Evolutionary conservation across 2,329 filamentous ascomycete species (phyloP), one percentile per base, ranked within the genome.

Genomic region (Calonectria fujianensis): DNA sequence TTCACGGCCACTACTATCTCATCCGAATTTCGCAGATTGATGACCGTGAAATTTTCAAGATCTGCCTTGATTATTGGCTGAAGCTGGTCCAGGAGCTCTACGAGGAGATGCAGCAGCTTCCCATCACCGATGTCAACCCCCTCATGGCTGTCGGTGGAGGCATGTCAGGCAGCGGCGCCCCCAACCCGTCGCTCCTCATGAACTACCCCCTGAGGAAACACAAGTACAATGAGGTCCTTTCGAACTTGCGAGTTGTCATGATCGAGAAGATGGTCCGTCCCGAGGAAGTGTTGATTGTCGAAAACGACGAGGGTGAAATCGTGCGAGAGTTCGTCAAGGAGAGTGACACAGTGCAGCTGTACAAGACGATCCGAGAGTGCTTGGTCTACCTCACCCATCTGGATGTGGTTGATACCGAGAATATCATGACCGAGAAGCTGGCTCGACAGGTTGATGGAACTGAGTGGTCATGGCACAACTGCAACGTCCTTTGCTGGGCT

Each of bases 391-490:
- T 99, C 70, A 99, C 97, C 41, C 97, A 99, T 88, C 88, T 99
- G 82, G 97, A 99, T 82, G 97, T 99, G 51, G 93, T 98, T 75
- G 97, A 99, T 83, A 99, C 96, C 0, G 97, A 99, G 86, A 94
- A 94, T 77, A 99, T 99, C 88, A 99, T 99, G 97, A 98, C 97
- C 6, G 97, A 99, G 84, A 99, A 99, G 88, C 90, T 99, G 69
- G 93, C 96, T 39, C 94, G 96, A 79, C 97, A 99, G 86, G 97
- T 99, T 16, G 97, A 99, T 84, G 96, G 96, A 29, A 91, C 91
- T 2, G 97, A 99, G 86, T 99, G 97, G 97, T 99, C 97, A 9
- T 99, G 97, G 97, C 95, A 96, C 77, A 99, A 99, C 88, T 99
- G 97, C 92, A 99, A 99, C 87, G 98, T 98, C 8, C 92, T 99